phyloP scores from a whole-genome alignment of 176 grass and related monocot genomes.

The Chrysopogon serrulatus region DNA sequence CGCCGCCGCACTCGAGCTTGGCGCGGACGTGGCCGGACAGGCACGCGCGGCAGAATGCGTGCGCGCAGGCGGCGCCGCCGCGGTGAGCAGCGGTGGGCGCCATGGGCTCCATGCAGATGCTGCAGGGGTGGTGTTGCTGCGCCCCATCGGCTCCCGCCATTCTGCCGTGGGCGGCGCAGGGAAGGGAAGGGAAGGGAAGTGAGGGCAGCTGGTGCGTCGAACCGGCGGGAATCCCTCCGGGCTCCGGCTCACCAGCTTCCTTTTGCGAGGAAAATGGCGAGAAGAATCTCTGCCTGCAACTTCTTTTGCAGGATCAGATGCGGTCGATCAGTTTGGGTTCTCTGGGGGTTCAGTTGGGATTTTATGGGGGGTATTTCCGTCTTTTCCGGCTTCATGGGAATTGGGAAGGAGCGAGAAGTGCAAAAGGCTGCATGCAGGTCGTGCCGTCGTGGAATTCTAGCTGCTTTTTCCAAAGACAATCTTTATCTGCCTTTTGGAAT shows the following conservation, averaged over 20 bases:
- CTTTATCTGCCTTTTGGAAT: background rate
- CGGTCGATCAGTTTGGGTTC: background rate
- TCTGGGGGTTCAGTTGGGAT: background rate
- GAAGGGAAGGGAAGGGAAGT: too few species aligned
- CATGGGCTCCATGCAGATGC: slow-evolving; percentile 67
- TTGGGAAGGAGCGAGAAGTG: background rate
- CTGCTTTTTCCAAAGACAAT: background rate
- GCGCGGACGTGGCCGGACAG: slow-evolving; percentile 39
- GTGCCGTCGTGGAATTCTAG: background rate
- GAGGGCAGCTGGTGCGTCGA: background rate
- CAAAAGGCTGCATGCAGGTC: background rate
- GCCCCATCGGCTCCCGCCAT: background rate
- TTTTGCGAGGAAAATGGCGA: background rate
- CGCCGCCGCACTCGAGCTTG: slow-evolving; percentile 39
- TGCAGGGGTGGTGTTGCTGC: slow-evolving; percentile 22
- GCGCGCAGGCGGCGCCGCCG: slow-evolving; percentile 31
- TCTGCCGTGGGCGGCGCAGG: background rate
- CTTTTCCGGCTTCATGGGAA: background rate
- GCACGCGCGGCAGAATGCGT: slow-evolving; percentile 61
- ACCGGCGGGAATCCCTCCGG: background rate
- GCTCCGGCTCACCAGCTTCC: background rate
- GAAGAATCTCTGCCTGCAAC: background rate
- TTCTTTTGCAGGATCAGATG: background rate
- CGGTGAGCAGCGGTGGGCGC: background rate
- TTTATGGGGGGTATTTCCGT: background rate